Evolutionary conservation across 2,329 filamentous ascomycete species (phyloP), one percentile per base, ranked within the genome.

Genomic region (Cladosporium austrohemisphaericum): DNA sequence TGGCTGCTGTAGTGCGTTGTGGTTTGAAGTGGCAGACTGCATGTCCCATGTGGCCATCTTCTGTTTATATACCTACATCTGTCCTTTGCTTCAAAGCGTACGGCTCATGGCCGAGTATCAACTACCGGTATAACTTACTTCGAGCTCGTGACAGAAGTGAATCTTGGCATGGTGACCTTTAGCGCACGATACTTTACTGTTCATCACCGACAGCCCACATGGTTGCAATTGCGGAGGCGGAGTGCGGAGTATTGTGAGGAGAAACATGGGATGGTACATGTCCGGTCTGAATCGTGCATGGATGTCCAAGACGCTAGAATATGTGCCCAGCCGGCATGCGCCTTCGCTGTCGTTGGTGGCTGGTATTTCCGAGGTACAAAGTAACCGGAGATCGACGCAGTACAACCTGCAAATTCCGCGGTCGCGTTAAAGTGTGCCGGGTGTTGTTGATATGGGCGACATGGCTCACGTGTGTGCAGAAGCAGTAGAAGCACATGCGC

Each of bases 221-320:
- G 33, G 33, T 18, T 25, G 25, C 41, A 47, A 10, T 29, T 38
- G 44, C 33, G 44, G 44, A 47, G 44, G 35, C 18, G 33, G 26
- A 47, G 33, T 37, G 44, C 33, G 44, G 44, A 47, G 44, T 40
- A 47, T 38, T 31, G 23, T 47, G 33, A 37, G 44, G 44, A 38
- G 44, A 47, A 37, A 47, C n/a, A 16, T 11, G 11, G 38, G 38
- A 11, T 18, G 23, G 38, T n/a, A 26, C 26, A 10, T 16, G 18
- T 25, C 16, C 2, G 4, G 8, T 41, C n/a, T 31, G 38, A 41
- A 26, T 41, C 38, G 38, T 20, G 38, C 16, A 41, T 41, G 38
- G 11, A 26, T 11, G 16, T 26, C 38, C 38, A 41, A 41, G 38
- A 14, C 38, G 9, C 37, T 40, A 40, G 23, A 38, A 13, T 2